Base-by-base conservation (phyloP, 108 stramenopile genomes). In the Mediolabrus comicus region DNA sequence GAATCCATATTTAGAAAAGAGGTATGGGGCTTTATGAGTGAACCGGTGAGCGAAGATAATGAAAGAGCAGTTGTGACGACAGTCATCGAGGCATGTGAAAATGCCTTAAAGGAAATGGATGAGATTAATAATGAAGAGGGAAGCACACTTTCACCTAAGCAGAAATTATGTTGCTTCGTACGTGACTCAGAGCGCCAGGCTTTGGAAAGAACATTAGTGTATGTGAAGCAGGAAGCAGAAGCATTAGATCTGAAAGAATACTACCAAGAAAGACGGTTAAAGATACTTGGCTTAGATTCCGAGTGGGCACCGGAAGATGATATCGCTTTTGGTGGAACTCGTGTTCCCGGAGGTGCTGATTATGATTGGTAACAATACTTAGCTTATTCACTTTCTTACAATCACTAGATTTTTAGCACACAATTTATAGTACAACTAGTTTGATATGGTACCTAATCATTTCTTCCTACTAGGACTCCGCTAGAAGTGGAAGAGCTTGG, bases 1-100 rank as follows among this genome's bases (percentile, higher is more conserved):
- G 97, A 97, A 75, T 87, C 87, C 28, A 90, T 97, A 29, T 97
- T 97, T 82, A 80, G 95, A 9, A 87, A 88, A 51, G 95, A 97
- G 72, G 86, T 96, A 13, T 97, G 97, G 97, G 95, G 85, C 16
- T 93, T 95, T 87, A 95, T 97, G 94, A 80, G 81, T 17, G 62
- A 83, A 33, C 97, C 97, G 0, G 94, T 97, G 8, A 93, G 92
- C 62, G 87, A 89, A 63, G 64, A 41, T 1, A 96, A 97, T 70
- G 97, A 97, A 75, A 52, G 83, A 60, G 74, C 59, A 33, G 92
- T 86, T 3, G 79, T 91, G 28, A 80, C 77, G 13, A 61, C 75
- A 14, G 71, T 97, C 17, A 78, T 74, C 33, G 86, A 84, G 10
- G 74, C 82, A 9, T 89, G 87, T 73, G 71, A 88, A 53, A 71